Evolutionary conservation across 345 rosid genomes (phyloP).

Genomic region (Cardamine chenopodiifolia): DNA sequence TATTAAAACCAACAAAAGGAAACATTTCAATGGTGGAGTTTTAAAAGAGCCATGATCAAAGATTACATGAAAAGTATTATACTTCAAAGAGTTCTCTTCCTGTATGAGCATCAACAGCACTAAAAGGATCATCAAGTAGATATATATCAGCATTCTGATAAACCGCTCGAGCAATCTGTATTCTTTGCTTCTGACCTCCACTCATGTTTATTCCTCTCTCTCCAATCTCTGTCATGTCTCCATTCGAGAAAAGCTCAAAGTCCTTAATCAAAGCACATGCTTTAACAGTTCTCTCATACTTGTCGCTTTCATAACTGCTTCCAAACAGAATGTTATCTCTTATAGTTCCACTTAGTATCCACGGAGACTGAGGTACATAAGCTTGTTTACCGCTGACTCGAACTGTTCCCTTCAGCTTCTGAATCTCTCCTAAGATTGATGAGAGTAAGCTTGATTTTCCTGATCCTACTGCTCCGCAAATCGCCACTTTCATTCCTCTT

Average conservation of each 20-base stretch:
- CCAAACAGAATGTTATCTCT: slow-evolving; percentile 89
- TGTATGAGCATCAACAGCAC: slow-evolving; percentile 97
- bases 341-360: slow-evolving; percentile 86
- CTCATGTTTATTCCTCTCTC: slow-evolving; percentile 98
- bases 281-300: slow-evolving; percentile 63
- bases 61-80: slow-evolving; percentile 4
- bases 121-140: slow-evolving; percentile 92
- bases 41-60: neutral
- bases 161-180: slow-evolving; percentile 90
- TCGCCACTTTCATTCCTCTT: slow-evolving; percentile 85
- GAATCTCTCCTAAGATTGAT: slow-evolving; percentile 75
- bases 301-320: slow-evolving; percentile 52
- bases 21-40: neutral
- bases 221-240: slow-evolving; percentile 90
- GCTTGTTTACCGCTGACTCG: slow-evolving; percentile 82
- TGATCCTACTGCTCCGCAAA: slow-evolving; percentile 87
- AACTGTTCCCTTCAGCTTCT: slow-evolving; percentile 67
- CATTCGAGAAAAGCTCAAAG: slow-evolving; percentile 73
- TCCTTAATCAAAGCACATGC: slow-evolving; percentile 85
- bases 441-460: slow-evolving; percentile 93
- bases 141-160: slow-evolving; percentile 92
- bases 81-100: slow-evolving; percentile 87
- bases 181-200: slow-evolving; percentile 96
- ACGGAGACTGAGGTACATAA: slow-evolving; percentile 84
- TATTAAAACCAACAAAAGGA: slow-evolving; percentile 32